Conservation (phyloP, 768 basidiomycete genomes). For the Leccinum incarnatum region DNA sequence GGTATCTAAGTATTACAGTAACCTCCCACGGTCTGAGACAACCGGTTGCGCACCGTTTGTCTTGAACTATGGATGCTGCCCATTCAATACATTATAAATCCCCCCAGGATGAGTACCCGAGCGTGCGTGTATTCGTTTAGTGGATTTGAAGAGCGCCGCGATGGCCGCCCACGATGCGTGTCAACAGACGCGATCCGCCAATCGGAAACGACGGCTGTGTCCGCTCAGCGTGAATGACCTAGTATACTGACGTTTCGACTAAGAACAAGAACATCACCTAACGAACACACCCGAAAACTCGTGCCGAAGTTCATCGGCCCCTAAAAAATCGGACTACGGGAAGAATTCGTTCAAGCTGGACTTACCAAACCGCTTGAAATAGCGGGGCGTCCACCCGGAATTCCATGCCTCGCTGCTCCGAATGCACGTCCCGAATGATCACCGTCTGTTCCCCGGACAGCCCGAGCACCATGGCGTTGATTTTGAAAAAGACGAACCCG, state of each 20-base stretch:
- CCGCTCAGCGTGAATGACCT: background rate
- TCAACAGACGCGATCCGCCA: constrained; percentile 34
- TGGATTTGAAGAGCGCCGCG: constrained; percentile 27
- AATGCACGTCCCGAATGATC: constrained; percentile 24
- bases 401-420: constrained; percentile 36
- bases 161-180: constrained; percentile 20
- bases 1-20: too few species aligned
- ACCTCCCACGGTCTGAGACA: background rate
- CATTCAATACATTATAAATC: too few species aligned
- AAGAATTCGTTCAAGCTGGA: constrained; percentile 20
- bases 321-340: constrained; percentile 8
- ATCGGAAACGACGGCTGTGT: constrained; percentile 8
- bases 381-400: constrained; percentile 25
- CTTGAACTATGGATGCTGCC: background rate
- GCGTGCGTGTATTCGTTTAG: constrained; percentile 28
- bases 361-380: constrained; percentile 24
- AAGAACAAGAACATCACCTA: background rate
- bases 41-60: constrained; percentile 25
- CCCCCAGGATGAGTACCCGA: constrained; percentile 17
- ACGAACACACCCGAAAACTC: background rate
- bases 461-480: constrained; percentile 8
- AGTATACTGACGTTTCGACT: background rate
- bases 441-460: constrained; percentile 2
- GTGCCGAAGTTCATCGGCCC: background rate
- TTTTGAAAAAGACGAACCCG: background rate